Conservation (phyloP, 371 early-diverging fungal species). For the Batkoa obscura region DNA sequence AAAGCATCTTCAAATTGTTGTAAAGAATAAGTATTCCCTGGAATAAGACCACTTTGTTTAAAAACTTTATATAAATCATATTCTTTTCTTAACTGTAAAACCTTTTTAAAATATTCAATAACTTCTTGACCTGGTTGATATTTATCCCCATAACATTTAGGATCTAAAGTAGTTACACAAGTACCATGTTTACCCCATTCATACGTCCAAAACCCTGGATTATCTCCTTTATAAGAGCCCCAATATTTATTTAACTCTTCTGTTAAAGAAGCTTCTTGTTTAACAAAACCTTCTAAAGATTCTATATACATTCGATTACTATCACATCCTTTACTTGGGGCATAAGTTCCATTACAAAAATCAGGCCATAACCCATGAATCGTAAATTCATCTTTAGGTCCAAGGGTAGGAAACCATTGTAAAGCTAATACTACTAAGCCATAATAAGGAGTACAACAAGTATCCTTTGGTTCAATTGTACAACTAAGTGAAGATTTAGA, state of each 20-base stretch:
- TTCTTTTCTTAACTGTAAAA: constrained; percentile 24
- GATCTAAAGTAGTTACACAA: constrained; percentile 43
- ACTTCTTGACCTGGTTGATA: constrained; percentile 27
- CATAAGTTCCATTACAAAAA: constrained; percentile 31
- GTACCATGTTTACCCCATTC: constrained; percentile 74
- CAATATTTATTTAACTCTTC: constrained; percentile 41
- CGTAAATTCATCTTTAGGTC: constrained; percentile 30
- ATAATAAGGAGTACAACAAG: constrained; percentile 47
- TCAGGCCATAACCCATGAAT: constrained; percentile 73
- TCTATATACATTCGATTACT: constrained; percentile 19
- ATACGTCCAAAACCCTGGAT: constrained; percentile 26
- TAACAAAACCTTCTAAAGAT: neutral
- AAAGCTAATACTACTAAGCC: constrained; percentile 38
- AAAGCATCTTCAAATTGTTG: neutral
- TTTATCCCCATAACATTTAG: constrained; percentile 26
- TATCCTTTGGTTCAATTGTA: constrained; percentile 14
- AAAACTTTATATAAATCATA: constrained; percentile 40
- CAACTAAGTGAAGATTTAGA: neutral
- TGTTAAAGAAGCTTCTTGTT: constrained; percentile 14
- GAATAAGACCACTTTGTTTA: constrained; percentile 29
- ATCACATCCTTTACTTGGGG: constrained; percentile 48
- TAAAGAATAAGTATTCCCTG: constrained; percentile 16
- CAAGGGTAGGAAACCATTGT: constrained; percentile 25
- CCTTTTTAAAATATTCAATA: constrained; percentile 26
- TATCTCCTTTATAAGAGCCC: constrained; percentile 45